Conservation (phyloP, 352 stramenopile species). For the Globisporangium perplexum region DNA sequence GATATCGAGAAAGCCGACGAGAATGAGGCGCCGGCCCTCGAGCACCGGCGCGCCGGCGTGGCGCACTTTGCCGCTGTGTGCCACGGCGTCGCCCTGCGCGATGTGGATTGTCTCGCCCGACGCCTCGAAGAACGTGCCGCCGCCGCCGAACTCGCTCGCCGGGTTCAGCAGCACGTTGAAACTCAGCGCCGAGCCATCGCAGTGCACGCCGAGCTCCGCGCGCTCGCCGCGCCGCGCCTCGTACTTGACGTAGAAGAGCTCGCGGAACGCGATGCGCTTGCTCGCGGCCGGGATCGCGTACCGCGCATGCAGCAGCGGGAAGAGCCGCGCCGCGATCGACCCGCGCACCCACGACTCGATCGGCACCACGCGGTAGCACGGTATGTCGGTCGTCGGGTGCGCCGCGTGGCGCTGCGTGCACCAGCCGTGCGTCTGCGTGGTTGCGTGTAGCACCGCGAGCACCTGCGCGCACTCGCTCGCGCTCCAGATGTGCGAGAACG, state of each 20-base stretch:
- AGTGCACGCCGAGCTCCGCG: constrained; percentile 83
- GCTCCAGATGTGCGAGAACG: constrained; percentile 50
- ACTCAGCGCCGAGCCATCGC: constrained; percentile 92
- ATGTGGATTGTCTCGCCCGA: constrained; percentile 61
- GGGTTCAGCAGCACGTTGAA: constrained; percentile 91
- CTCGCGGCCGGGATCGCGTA: constrained; percentile 33
- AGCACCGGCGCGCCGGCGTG: constrained; percentile 88
- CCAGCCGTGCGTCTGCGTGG: constrained; percentile 49
- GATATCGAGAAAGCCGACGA: constrained; percentile 93
- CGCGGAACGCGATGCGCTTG: constrained; percentile 64
- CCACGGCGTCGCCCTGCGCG: constrained; percentile 76
- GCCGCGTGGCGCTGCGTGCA: constrained; percentile 68
- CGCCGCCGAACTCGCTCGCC: constrained; percentile 79
- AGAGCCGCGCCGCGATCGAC: constrained; percentile 37
- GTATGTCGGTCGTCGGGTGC: constrained; percentile 84
- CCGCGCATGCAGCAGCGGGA: constrained; percentile 42
- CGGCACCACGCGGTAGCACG: constrained; percentile 56
- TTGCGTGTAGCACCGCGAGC: constrained; percentile 28
- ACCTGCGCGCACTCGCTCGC: constrained; percentile 40
- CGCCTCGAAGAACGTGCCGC: constrained; percentile 91
- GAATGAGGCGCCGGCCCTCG: constrained; percentile 75
- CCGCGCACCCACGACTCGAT: constrained; percentile 66
- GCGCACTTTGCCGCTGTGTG: constrained; percentile 91
- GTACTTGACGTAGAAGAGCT: constrained; percentile 89
- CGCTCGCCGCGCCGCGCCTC: constrained; percentile 54